phyloP scores from a whole-genome alignment of 2,329 filamentous ascomycete species.

The Cladosporium sp. region DNA sequence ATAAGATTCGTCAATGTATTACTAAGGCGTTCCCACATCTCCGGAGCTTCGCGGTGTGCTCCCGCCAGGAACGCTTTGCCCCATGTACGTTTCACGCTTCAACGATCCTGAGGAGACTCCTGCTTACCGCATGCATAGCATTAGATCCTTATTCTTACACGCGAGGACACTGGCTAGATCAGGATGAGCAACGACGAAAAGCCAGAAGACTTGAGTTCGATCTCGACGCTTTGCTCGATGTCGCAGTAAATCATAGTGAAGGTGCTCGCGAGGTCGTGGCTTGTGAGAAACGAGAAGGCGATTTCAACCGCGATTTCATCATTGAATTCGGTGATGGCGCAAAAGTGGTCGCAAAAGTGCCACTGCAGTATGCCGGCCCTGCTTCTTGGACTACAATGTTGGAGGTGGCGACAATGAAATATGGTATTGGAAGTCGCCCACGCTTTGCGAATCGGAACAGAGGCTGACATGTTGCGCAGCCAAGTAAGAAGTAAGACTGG shows the following conservation, averaged over 20 bases:
- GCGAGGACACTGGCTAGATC: neutral
- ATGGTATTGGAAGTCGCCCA: constrained; percentile 25
- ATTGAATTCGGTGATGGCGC: constrained; percentile 39
- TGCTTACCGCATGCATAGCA: neutral
- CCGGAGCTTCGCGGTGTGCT: neutral
- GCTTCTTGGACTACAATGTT: constrained; percentile 40
- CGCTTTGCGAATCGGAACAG: neutral
- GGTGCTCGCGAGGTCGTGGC: neutral
- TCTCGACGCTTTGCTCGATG: neutral
- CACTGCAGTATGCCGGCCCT: constrained; percentile 39
- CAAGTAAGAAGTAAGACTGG: constrained; percentile 27
- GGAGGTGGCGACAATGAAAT: constrained; percentile 42
- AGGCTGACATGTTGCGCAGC: constrained; percentile 20
- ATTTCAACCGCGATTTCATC: constrained; percentile 39
- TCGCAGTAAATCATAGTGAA: neutral
- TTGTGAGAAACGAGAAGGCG: constrained; percentile 30
- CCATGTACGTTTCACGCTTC: neutral
- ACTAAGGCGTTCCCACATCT: neutral
- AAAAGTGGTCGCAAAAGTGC: constrained; percentile 40
- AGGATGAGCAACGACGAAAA: neutral
- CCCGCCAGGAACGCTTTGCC: neutral
- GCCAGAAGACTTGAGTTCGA: constrained; percentile 7
- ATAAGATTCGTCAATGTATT: neutral
- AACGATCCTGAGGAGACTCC: neutral
- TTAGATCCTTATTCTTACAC: neutral